Evolutionary conservation across 2,329 filamentous ascomycete genomes (phyloP).

Genomic region (Aureobasidium namibiae): DNA sequence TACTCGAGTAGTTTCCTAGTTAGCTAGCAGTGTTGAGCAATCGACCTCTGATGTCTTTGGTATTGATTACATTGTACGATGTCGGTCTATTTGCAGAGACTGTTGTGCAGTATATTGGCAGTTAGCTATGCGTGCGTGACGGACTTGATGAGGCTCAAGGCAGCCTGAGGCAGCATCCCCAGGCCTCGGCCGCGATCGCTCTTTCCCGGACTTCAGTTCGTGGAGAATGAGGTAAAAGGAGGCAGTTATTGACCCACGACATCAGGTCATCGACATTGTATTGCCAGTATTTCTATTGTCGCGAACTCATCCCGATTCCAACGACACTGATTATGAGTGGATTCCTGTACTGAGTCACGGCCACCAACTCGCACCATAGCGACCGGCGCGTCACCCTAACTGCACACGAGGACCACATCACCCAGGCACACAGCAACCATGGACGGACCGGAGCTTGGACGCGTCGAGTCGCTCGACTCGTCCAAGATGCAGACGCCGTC

Average conservation of each 20-base stretch:
- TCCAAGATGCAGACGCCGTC: slow-evolving; percentile 17
- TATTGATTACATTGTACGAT: too few species aligned
- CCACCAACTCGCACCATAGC: neutral
- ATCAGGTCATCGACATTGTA: neutral
- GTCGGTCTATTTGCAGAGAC: too few species aligned
- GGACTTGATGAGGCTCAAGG: neutral
- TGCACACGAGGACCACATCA: neutral
- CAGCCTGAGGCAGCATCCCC: neutral
- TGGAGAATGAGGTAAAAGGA: neutral
- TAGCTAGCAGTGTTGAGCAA: neutral
- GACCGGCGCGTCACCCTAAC: neutral
- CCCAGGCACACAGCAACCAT: slow-evolving; percentile 1
- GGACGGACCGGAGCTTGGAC: neutral
- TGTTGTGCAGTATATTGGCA: too few species aligned
- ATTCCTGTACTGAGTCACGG: neutral
- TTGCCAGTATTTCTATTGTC: neutral
- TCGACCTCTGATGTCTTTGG: neutral
- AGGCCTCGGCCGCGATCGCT: neutral
- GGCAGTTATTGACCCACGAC: neutral
- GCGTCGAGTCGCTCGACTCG: slow-evolving; percentile 2
- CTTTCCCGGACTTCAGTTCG: neutral
- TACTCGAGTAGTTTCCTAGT: neutral
- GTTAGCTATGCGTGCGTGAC: neutral
- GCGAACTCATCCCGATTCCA: neutral
- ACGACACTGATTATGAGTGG: neutral